Evolutionary conservation across 139 green algal genomes (phyloP), one percentile per base, ranked within the genome.

Genomic region (Raphidocelis subcapitata): DNA sequence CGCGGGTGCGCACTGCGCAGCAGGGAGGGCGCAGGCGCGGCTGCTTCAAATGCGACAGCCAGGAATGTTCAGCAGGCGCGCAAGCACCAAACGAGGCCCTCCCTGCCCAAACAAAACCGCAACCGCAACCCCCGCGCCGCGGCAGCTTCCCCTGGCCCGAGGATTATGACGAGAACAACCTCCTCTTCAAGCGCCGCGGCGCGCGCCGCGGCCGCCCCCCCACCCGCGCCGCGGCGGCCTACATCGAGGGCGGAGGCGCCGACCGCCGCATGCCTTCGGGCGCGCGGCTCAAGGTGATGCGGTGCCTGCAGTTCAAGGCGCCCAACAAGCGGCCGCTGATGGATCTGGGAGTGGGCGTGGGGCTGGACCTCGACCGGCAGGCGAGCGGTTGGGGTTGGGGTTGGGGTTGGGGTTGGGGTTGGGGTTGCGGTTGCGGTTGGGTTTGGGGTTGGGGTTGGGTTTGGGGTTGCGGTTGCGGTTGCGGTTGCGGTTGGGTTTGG

Each of bases 221-320:
- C 12, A 28, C 54, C 54, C n/a, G 54, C 54, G 54, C 54, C 24
- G n/a, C 24, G 54, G 54, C 54, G 54, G 41, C 8, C 12, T 12
- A 12, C 41, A 44, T 21, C 18, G 65, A 35, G 18, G 29, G 57
- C 35, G 47, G 62, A 14, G 54, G 54, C 54, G 54, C 12, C 24
- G 23, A 14, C 12, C n/a, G n/a, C 12, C n/a, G 24, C 10, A 10
- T 14, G 54, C 31, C 51, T 24, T 57, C 65, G 79, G 84, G 84
- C 1, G 86, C 86, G 4, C 83, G 86, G 18, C 65, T 89, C 24
- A 91, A 91, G 73, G 74, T 91, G 28, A 86, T 82, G 36, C 84
- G 86, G 46, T 83, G 67, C 67, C 66, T 86, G n/a, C 62, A 87
- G 31, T 36, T 87, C 33, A 65, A 68, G 41, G 44, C 29, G 23